These are phyloP conservation scores for Fusarium redolens DNA, from an alignment of 2,329 filamentous ascomycete genomes.

Conservation along the genomic window DNA sequence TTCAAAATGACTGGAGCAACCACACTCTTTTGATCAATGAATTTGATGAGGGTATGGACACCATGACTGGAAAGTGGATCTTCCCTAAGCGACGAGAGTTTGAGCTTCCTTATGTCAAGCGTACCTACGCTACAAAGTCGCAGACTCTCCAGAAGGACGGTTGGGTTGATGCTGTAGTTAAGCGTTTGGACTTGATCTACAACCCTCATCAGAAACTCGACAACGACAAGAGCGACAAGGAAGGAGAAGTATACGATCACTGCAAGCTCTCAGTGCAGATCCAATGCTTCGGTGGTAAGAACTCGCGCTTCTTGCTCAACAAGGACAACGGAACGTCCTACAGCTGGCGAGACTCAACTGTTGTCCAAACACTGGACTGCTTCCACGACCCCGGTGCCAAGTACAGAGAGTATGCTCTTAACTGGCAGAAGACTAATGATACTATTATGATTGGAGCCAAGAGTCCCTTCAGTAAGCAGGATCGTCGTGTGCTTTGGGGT, in stretches of 20 bases:
- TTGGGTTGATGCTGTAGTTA: constrained; percentile 50
- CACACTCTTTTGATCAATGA: constrained; percentile 44
- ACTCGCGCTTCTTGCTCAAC: constrained; percentile 56
- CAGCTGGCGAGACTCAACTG: constrained; percentile 59
- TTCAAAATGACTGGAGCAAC: constrained; percentile 46
- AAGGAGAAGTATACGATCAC: constrained; percentile 44
- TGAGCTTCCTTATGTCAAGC: constrained; percentile 60
- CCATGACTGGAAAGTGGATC: constrained; percentile 58
- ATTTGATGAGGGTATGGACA: constrained; percentile 56
- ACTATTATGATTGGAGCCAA: constrained; percentile 44
- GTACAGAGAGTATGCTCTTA: constrained; percentile 49
- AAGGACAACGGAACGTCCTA: constrained; percentile 58
- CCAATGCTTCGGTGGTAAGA: constrained; percentile 57
- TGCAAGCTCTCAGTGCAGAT: constrained; percentile 59
- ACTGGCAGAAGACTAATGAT: constrained; percentile 59
- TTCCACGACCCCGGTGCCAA: constrained; percentile 52
- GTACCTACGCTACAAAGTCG: constrained; percentile 58
- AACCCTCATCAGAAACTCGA: constrained; percentile 25
- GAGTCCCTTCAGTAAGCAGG: constrained; percentile 51
- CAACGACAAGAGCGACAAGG: constrained; percentile 10
- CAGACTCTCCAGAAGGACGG: constrained; percentile 52
- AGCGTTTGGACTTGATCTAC: constrained; percentile 34
- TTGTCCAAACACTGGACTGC: constrained; percentile 55
- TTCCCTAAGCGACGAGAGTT: constrained; percentile 60
- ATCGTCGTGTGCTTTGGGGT: constrained; percentile 54